Evolutionary conservation across 768 basidiomycete species (phyloP).

Genomic region (Sarcomyxa edulis): DNA sequence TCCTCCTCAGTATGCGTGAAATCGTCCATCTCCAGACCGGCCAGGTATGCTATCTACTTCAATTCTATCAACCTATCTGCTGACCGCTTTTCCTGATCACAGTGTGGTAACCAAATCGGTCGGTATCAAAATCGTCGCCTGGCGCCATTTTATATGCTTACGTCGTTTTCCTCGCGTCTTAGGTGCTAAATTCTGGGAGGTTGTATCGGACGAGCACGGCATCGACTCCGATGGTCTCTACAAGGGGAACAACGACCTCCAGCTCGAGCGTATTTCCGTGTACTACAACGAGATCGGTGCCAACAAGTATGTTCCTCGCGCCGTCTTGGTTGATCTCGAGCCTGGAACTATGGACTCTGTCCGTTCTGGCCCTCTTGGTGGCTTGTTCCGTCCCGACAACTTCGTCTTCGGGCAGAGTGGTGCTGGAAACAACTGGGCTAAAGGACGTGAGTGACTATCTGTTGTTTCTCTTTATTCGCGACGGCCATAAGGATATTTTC

Average conservation of each 20-base stretch:
- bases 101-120: constrained; percentile 99
- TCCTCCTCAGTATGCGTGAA: constrained; percentile 81
- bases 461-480: constrained; percentile 1
- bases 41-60: constrained; percentile 55
- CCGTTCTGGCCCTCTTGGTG: constrained; percentile 84
- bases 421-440: constrained; percentile 99
- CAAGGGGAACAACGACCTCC: constrained; percentile 90
- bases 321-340: constrained; percentile 95
- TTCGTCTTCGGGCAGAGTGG: constrained; percentile 98
- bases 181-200: constrained; percentile 98
- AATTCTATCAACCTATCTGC: constrained; percentile 11
- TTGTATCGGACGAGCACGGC: constrained; percentile 97
- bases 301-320: constrained; percentile 98
- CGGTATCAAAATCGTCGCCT: constrained; percentile 20
- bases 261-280: constrained; percentile 95
- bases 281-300: constrained; percentile 96
- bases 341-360: constrained; percentile 96
- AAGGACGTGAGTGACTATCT: constrained; percentile 78
- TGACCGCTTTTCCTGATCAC: constrained; percentile 21
- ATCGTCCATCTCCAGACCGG: constrained; percentile 99
- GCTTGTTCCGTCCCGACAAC: constrained; percentile 96
- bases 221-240: constrained; percentile 91
- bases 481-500: not conserved
- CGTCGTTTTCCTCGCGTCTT: constrained; percentile 10
- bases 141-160: constrained; percentile 14